Percentiles rank a stretch among this genome's conserved stretches.
Conservation (phyloP, 2,329 filamentous ascomycete genomes). For the Neopestalotiopsis rosae region DNA sequence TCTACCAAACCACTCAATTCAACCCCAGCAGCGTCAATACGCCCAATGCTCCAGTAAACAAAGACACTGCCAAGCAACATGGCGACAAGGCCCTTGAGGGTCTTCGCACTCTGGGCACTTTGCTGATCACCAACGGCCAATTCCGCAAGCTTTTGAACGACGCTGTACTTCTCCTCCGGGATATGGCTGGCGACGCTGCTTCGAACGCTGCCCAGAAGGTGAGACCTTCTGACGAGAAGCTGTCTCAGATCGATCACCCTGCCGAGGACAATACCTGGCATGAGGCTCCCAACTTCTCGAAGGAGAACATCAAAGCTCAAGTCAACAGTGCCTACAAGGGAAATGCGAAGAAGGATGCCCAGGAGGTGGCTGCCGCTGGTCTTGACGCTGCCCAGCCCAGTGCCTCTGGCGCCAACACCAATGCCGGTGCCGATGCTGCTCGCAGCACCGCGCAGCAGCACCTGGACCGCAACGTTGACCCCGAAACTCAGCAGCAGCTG, state of each 20-base stretch:
- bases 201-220: conserved; percentile 76
- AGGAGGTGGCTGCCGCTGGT: conserved; percentile 61
- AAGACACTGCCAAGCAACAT: conserved; percentile 80
- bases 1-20: conserved; percentile 88
- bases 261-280: conserved; percentile 95
- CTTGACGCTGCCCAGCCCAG: conserved; percentile 43
- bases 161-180: conserved; percentile 78
- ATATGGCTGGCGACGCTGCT: conserved; percentile 91
- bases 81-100: conserved; percentile 84
- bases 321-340: conserved; percentile 66
- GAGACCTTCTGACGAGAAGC: conserved; percentile 77
- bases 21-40: conserved; percentile 64
- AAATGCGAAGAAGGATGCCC: conserved; percentile 60
- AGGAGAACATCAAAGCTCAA: conserved; percentile 71
- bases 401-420: conserved; percentile 31
- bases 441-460: conserved; percentile 54
- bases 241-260: conserved; percentile 79
- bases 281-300: conserved; percentile 78
- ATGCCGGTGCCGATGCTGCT: conserved; percentile 31
- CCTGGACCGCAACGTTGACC: conserved; percentile 66
- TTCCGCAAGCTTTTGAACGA: conserved; percentile 91
- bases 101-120: conserved; percentile 82
- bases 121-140: conserved; percentile 94
- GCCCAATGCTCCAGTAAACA: conserved; percentile 73
- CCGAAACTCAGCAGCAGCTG: conserved; percentile 61